phyloP scores from a whole-genome alignment of 2,329 filamentous ascomycete species.

The Alternaria longipes region DNA sequence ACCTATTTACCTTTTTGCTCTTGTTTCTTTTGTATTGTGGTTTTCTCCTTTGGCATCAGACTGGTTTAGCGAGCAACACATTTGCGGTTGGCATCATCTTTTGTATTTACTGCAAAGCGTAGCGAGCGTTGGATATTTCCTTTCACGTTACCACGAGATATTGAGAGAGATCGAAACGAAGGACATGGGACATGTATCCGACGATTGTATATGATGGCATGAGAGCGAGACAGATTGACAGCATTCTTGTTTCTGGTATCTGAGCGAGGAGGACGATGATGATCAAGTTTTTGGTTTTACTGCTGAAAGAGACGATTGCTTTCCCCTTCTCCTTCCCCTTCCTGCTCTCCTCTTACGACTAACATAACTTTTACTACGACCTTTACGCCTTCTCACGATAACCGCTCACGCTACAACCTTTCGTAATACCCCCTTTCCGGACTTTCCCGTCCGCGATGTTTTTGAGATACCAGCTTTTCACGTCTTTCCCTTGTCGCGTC shows the following conservation, averaged over 20 bases:
- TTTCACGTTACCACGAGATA: constrained; percentile 37
- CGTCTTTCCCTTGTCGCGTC: constrained; percentile 3
- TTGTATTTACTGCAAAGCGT: constrained; percentile 39
- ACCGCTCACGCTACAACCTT: constrained; percentile 11
- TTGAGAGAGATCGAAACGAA: constrained; percentile 18
- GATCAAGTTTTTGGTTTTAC: constrained; percentile 17
- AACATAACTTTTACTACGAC: constrained; percentile 8
- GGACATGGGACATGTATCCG: constrained; percentile 31
- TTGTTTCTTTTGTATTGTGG: constrained; percentile 21
- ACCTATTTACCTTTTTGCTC: constrained; percentile 16
- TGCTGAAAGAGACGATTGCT: constrained; percentile 24
- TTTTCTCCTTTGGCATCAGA: constrained; percentile 19
- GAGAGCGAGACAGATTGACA: constrained; percentile 15
- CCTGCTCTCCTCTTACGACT: constrained; percentile 1
- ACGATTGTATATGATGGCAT: constrained; percentile 30
- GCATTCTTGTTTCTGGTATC: constrained; percentile 5
- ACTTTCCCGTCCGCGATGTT: constrained; percentile 9
- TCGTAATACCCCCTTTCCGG: constrained; percentile 22
- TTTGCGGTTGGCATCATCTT: constrained; percentile 38
- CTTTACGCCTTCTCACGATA: constrained; percentile 6
- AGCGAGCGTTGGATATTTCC: constrained; percentile 44
- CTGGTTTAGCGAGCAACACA: constrained; percentile 39
- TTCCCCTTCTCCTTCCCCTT: constrained; percentile 10
- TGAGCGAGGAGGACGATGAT: constrained; percentile 9
- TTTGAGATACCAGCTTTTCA: constrained; percentile 23